Conservation (phyloP, 495 filamentous ascomycete genomes). For the Penicillium steckii region DNA sequence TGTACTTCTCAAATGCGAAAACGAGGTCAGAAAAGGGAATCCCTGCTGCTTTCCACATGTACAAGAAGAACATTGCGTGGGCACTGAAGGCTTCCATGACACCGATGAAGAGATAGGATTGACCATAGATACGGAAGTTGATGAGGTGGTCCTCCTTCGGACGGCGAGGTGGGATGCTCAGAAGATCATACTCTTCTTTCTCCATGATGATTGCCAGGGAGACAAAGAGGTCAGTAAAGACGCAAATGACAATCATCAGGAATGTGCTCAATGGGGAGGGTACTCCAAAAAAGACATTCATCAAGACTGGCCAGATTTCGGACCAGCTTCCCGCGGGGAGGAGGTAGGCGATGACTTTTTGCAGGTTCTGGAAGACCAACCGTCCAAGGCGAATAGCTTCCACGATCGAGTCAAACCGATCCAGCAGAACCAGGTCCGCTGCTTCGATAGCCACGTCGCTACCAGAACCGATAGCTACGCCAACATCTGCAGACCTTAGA, state of each 20-base stretch:
- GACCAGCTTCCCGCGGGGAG: conserved; percentile 67
- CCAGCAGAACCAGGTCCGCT: conserved; percentile 80
- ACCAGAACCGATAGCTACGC: conserved; percentile 62
- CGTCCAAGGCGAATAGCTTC: conserved; percentile 63
- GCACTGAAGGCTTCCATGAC: conserved; percentile 48
- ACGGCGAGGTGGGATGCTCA: conserved; percentile 61
- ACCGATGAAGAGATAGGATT: conserved; percentile 51
- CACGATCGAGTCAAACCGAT: conserved; percentile 65
- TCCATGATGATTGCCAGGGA: conserved; percentile 71
- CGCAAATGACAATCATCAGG: conserved; percentile 70
- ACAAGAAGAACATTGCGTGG: conserved; percentile 53
- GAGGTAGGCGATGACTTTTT: conserved; percentile 60
- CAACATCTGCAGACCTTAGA: conserved; percentile 63
- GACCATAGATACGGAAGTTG: conserved; percentile 49
- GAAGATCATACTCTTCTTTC: conserved; percentile 65
- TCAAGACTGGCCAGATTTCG: conserved; percentile 74
- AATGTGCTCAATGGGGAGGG: conserved; percentile 67
- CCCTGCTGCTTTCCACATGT: conserved; percentile 43
- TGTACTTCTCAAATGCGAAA: conserved; percentile 47
- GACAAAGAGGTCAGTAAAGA: conserved; percentile 60
- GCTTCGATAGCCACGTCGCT: conserved; percentile 73
- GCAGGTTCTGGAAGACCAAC: conserved; percentile 55
- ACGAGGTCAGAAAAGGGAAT: conserved; percentile 44
- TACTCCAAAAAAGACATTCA: conserved; percentile 69
- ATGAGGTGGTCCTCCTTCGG: conserved; percentile 59